A percentile compares a stretch with the other conserved stretches of the same genome.
These are phyloP conservation scores for Fusarium robinianum DNA, from an alignment of 2,329 filamentous ascomycete genomes.

Conservation along the genomic window DNA sequence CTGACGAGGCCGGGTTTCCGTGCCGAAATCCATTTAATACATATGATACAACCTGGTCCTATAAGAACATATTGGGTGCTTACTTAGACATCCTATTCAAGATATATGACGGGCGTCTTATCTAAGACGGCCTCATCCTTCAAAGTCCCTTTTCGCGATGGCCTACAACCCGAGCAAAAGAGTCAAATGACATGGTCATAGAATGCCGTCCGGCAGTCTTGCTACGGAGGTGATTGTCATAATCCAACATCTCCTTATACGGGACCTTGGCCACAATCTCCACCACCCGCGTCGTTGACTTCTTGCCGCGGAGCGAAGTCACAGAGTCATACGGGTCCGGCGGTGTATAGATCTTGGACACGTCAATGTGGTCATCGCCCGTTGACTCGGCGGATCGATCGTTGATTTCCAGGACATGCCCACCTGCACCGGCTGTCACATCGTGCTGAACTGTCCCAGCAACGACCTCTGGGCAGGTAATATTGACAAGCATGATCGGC, in stretches of 20 bases:
- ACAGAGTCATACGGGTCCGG: conserved; percentile 76
- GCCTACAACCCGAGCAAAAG: conserved; percentile 60
- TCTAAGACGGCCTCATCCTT: not conserved
- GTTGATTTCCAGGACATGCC: conserved; percentile 75
- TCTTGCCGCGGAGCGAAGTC: conserved; percentile 59
- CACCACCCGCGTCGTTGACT: conserved; percentile 54
- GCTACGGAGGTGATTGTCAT: conserved; percentile 84
- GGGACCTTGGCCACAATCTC: conserved; percentile 86
- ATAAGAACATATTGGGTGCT: conserved; percentile 5
- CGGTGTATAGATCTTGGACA: conserved; percentile 80
- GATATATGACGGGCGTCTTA: not conserved
- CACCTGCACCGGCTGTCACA: conserved; percentile 71
- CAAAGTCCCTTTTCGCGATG: conserved; percentile 56
- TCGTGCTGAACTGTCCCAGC: conserved; percentile 85
- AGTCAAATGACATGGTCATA: conserved; percentile 63
- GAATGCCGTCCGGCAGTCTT: conserved; percentile 80
- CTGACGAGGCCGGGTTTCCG: too few species aligned
- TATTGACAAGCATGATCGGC: conserved; percentile 88
- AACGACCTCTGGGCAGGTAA: conserved; percentile 80
- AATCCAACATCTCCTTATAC: conserved; percentile 95
- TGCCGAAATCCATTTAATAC: not conserved
- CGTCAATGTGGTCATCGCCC: conserved; percentile 60
- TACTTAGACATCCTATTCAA: not conserved
- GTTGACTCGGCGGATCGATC: conserved; percentile 49
- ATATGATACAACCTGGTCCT: conserved; percentile 16